Conservation (phyloP, 225 moss, liverwort and hornwort genomes). For the Rhytidiadelphus loreus region DNA sequence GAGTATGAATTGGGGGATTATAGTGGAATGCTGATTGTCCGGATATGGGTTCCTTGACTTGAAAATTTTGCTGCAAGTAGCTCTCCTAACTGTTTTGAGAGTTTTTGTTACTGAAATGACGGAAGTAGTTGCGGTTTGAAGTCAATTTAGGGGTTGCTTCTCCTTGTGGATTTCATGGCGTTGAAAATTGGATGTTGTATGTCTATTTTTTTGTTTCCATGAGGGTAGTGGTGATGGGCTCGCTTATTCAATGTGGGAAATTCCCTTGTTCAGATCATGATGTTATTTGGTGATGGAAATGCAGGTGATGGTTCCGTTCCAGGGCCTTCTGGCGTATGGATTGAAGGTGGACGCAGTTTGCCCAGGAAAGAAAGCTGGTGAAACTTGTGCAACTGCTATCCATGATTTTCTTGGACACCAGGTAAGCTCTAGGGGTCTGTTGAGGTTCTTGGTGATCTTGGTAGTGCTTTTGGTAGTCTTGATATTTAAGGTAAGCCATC, state of each 20-base stretch:
- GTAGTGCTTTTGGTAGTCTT: background rate
- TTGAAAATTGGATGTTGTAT: background rate
- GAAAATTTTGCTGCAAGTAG: background rate
- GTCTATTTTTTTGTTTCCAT: background rate
- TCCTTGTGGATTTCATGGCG: background rate
- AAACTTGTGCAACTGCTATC: constrained; percentile 63
- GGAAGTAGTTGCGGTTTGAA: background rate
- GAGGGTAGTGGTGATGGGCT: background rate
- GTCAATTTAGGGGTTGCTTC: background rate
- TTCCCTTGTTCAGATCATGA: background rate
- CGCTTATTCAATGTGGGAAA: background rate
- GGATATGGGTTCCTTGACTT: background rate
- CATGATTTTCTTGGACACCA: constrained; percentile 92
- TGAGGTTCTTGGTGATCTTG: background rate
- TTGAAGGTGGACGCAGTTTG: constrained; percentile 83
- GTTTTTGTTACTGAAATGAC: background rate
- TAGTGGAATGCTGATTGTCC: background rate
- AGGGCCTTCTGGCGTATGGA: constrained; percentile 72
- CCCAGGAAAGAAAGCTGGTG: constrained; percentile 86
- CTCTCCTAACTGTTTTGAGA: background rate
- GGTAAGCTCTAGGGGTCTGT: constrained; percentile 12
- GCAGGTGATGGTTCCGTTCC: constrained; percentile 96
- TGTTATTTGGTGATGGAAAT: background rate
- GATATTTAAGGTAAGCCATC: background rate
- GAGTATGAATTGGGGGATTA: background rate